Conservation (phyloP, 768 basidiomycete genomes). For the Termitomyces sp. region DNA sequence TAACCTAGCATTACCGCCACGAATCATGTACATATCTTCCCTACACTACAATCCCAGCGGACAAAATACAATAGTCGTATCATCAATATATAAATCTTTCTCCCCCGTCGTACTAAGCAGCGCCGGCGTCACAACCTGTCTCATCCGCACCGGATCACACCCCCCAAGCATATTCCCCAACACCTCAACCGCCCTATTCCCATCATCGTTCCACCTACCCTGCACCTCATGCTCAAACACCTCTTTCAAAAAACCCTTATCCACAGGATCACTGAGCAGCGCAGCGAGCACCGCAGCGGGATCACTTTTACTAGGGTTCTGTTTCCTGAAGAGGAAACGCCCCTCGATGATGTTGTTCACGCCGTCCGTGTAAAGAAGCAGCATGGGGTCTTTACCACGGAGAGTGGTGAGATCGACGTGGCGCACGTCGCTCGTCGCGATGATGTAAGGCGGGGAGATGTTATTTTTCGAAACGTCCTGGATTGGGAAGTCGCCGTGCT, state of each 20-base stretch:
- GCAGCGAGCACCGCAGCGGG: constrained; percentile 10
- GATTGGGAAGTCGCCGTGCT: neutral
- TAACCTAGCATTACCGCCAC: neutral
- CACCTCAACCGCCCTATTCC: constrained; percentile 14
- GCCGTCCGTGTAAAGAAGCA: constrained; percentile 13
- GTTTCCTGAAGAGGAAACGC: constrained; percentile 13
- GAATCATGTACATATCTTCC: neutral
- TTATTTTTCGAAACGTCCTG: constrained; percentile 8
- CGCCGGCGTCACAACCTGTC: constrained; percentile 8
- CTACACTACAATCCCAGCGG: constrained; percentile 1
- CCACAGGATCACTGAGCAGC: constrained; percentile 9
- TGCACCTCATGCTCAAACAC: constrained; percentile 14
- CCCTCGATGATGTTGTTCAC: constrained; percentile 14
- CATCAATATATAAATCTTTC: constrained; percentile 14
- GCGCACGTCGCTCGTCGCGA: constrained; percentile 6
- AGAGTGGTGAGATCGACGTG: constrained; percentile 9
- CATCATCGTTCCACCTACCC: constrained; percentile 10
- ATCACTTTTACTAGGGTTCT: constrained; percentile 7
- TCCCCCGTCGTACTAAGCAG: constrained; percentile 8
- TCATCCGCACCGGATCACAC: constrained; percentile 8
- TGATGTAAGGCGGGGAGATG: constrained; percentile 12
- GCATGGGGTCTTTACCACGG: constrained; percentile 1
- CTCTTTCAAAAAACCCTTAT: neutral
- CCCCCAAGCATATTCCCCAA: constrained; percentile 16
- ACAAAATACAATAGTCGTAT: constrained; percentile 12